phyloP scores from a whole-genome alignment of 768 basidiomycete species.

The Rhodotorula paludigena region DNA sequence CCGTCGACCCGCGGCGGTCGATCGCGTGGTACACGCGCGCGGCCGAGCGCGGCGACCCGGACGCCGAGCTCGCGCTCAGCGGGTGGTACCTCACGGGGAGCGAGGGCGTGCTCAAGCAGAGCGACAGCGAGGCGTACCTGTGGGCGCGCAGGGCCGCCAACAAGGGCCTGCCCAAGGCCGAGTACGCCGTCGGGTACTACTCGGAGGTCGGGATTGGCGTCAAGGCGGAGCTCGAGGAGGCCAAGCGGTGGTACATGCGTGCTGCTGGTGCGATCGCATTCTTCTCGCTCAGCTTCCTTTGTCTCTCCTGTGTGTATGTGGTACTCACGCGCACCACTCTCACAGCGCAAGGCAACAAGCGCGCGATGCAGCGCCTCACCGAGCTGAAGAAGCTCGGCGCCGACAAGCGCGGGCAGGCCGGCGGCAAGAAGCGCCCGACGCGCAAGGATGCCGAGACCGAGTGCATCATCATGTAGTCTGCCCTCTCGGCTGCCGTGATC shows the following conservation, averaged over 20 bases:
- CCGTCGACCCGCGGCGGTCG: slow-evolving; percentile 84
- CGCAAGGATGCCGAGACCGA: slow-evolving; percentile 90
- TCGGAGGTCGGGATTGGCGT: slow-evolving; percentile 96
- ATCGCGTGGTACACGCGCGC: slow-evolving; percentile 99
- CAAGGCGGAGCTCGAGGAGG: slow-evolving; percentile 90
- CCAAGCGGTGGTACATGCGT: slow-evolving; percentile 98
- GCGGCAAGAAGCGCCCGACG: slow-evolving; percentile 75
- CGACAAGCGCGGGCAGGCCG: slow-evolving; percentile 34
- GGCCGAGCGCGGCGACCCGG: slow-evolving; percentile 89
- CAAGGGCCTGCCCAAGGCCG: slow-evolving; percentile 91
- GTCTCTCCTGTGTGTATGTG: background rate
- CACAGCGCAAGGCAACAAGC: slow-evolving; percentile 92
- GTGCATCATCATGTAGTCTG: slow-evolving; percentile 57
- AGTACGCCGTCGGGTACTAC: slow-evolving; percentile 92
- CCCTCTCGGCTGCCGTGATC: background rate
- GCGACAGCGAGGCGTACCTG: slow-evolving; percentile 95
- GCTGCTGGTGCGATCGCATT: slow-evolving; percentile 90
- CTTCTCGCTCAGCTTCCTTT: too few relatives aligned
- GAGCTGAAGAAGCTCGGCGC: slow-evolving; percentile 83
- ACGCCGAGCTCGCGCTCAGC: slow-evolving; percentile 90
- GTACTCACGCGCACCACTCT: background rate
- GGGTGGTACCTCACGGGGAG: slow-evolving; percentile 98
- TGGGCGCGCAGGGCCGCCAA: slow-evolving; percentile 96
- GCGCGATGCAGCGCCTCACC: slow-evolving; percentile 90
- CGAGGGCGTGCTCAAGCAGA: slow-evolving; percentile 93